Evolutionary conservation across 2,329 filamentous ascomycete genomes (phyloP).

Genomic region (Ascochyta viciae-villosae): DNA sequence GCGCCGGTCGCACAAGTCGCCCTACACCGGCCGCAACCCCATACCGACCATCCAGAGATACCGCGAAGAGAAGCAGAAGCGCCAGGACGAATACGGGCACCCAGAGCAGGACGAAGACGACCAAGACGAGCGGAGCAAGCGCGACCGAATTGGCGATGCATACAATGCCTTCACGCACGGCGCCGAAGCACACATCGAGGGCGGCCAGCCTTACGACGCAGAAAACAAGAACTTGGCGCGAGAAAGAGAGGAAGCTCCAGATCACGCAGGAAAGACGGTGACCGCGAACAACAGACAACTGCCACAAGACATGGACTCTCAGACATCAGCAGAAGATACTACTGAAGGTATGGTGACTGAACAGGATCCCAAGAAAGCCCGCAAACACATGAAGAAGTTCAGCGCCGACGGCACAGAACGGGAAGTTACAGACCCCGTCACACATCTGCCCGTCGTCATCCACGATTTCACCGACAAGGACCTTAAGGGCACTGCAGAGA

Average conservation of each 20-base stretch:
- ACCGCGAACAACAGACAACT: conserved; percentile 20
- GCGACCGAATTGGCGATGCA: conserved; percentile 47
- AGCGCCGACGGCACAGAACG: conserved; percentile 57
- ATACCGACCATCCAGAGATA: conserved; percentile 58
- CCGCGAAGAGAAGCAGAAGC: conserved; percentile 54
- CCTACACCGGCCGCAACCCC: conserved; percentile 53
- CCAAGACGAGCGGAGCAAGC: conserved; percentile 39
- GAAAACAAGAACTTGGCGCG: conserved; percentile 47
- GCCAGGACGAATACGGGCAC: conserved; percentile 45
- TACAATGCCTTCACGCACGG: conserved; percentile 44
- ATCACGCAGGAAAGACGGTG: conserved; percentile 40
- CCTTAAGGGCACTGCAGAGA: conserved; percentile 58
- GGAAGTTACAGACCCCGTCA: conserved; percentile 75
- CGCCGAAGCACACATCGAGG: conserved; percentile 31
- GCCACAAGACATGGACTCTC: conserved; percentile 29
- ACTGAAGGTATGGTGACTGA: conserved; percentile 50
- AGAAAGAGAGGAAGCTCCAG: conserved; percentile 37
- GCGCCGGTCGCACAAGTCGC: conserved; percentile 49
- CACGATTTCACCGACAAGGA: conserved; percentile 73
- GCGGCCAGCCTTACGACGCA: conserved; percentile 41
- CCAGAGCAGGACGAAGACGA: conserved; percentile 27
- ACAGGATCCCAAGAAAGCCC: conserved; percentile 54
- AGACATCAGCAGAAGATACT: conserved; percentile 49
- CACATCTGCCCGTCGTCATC: conserved; percentile 71
- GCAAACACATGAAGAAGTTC: conserved; percentile 59